Evolutionary conservation across 2,329 filamentous ascomycete genomes (phyloP).

Genomic region (Fusarium tjaetaba): DNA sequence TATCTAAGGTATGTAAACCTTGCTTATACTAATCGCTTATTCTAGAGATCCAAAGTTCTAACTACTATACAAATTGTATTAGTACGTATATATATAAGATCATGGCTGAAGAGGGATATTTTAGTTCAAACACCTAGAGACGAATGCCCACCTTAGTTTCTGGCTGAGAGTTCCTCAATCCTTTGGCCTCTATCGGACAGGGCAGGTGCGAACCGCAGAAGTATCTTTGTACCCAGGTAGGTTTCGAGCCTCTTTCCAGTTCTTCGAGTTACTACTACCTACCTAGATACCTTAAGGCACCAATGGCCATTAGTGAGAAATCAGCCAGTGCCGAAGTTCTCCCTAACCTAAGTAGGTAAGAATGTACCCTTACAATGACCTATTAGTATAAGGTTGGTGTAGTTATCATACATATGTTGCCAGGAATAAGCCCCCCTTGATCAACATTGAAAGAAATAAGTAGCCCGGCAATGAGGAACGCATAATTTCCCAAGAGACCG

Average conservation of each 20-base stretch:
- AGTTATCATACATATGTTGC: slow-evolving; percentile 14
- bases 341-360: background rate
- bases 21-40: background rate
- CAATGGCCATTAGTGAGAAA: background rate
- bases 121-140: background rate
- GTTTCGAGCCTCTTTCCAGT: background rate
- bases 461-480: background rate
- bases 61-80: background rate
- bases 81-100: background rate
- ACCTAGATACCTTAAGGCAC: background rate
- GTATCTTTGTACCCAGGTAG: background rate
- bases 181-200: background rate
- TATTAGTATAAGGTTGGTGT: background rate
- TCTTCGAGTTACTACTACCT: background rate
- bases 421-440: background rate
- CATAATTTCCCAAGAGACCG: background rate
- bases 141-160: background rate
- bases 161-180: background rate
- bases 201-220: background rate
- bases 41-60: background rate
- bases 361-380: background rate
- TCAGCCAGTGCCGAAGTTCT: background rate
- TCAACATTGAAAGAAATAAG: slow-evolving; percentile 4
- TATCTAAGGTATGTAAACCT: background rate
- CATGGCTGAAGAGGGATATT: background rate